Evolutionary conservation across 2,329 filamentous ascomycete species (phyloP), one percentile per base, ranked within the genome.

Genomic region (Botrytis medusae): DNA sequence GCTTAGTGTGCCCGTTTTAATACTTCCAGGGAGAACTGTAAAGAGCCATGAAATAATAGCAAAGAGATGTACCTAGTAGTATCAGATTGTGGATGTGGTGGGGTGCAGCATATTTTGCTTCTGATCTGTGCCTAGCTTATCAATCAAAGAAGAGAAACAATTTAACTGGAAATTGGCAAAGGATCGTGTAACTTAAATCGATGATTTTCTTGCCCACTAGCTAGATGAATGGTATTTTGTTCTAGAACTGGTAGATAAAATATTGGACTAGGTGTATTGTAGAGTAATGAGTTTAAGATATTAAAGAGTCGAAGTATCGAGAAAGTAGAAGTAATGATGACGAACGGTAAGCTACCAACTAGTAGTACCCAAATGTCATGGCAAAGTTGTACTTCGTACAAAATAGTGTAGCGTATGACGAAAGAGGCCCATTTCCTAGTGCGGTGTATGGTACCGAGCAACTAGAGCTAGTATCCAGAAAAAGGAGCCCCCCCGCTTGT

Each of bases 141-240:
- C 51, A 72, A 65, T 68, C 73, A 68, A 69, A 60, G 69, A 57
- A n/a, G n/a, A 48, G n/a, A 48, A 63, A 32, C 12, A 18, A 14
- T 57, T 59, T 34, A 37, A 32, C 20, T 46, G 16, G n/a, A 25
- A 32, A 40, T 69, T 69, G n/a, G 29, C 51, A 37, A 34, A 34
- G 12, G n/a, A 61, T 61, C 22, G 57, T 37, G 42, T 48, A 37
- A 48, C 42, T 29, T 9, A 29, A 32, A n/a, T n/a, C 10, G 22
- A 67, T 20, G 29, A 16, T 40, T 29, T 29, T 6, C 44, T 25
- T 18, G 18, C 7, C n/a, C 14, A 57, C 1, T 29, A 57, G 48
- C n/a, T 57, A 57, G 51, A 57, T 12, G 51, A 29, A 57, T 18
- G 4, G 51, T 7, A 57, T 16, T 18, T 18, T 57, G 29, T 57